Base-by-base conservation (phyloP, 768 basidiomycete genomes). In the Lentinus brumalis region DNA sequence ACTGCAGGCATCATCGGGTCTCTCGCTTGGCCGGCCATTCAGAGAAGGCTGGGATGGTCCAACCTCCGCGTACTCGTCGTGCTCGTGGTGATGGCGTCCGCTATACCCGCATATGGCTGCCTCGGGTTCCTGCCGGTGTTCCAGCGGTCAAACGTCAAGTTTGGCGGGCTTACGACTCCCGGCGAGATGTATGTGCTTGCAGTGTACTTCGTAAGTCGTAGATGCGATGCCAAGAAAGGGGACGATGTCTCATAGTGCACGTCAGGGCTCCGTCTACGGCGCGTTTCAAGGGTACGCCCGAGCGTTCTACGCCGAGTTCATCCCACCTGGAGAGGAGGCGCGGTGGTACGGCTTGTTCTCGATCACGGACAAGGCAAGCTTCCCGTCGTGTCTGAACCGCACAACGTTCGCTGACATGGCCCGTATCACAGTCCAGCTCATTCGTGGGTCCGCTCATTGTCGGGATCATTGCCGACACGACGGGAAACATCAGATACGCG, bases 371-470 rank as follows among this genome's bases (percentile, higher is more conserved):
- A 93, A 94, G 79, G 91, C 86, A 67, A 4, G 76, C 68, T 41
- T 38, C 41, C 46, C 18, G 46, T 26, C 9, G 31, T 18, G n/a
- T 44, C 35, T 46, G 21, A 35, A 29, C 32, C 31, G 12, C 46
- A 15, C 29, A 47, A 54, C 45, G 18, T 39, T 57, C 26, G 29
- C 42, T 41, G 5, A 12, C 18, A 15, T 30, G n/a, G 42, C 53
- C 30, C 12, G 26, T 46, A 4, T 21, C 35, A 7, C 70, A 97
- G 89, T 94, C 94, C 7, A 89, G 88, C 62, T 94, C 92, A 7
- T 98, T 98, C 76, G 75, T 98, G 4, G 96, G 96, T 0, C 96
- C 96, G 3, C 78, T 95, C 6, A 76, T 94, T 30, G 95, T 98
- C 1, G 95, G 94, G 0, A 65, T 95, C 40, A 91, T 98, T 42